These are phyloP conservation scores for Akanthomyces dipterigenus DNA, from an alignment of 2,329 filamentous ascomycete species.

Conservation along the genomic window DNA sequence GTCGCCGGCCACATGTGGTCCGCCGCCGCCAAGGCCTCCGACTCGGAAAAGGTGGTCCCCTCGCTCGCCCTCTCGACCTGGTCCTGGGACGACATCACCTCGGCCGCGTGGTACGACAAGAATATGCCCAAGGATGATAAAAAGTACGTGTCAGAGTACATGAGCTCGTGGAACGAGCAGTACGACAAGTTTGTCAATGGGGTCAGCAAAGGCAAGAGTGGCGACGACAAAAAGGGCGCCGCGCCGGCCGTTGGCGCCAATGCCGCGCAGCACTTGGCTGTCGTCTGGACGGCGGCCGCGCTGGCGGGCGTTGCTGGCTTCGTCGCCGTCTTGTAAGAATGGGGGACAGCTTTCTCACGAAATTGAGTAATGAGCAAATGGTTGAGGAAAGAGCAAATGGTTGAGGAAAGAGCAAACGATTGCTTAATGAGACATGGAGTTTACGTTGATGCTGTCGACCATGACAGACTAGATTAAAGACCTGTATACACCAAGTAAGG, in stretches of 20 bases:
- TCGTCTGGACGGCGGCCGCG: neutral
- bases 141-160: neutral
- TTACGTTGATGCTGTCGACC: neutral
- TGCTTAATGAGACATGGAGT: no score
- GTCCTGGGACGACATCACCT: neutral
- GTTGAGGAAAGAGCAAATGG: no score
- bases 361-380: neutral
- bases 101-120: neutral
- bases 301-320: neutral
- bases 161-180: neutral
- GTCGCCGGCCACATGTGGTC: constrained; percentile 14
- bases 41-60: constrained; percentile 13
- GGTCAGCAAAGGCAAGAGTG: neutral
- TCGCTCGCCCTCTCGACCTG: constrained; percentile 6
- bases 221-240: neutral
- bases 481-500: no score
- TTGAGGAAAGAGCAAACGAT: no score
- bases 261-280: neutral
- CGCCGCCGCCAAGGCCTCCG: constrained; percentile 14
- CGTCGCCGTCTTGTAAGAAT: neutral
- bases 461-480: no score
- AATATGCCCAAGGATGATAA: neutral
- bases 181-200: neutral
- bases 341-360: neutral
- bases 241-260: neutral